Evolutionary conservation across 352 stramenopile genomes (phyloP).

Genomic region (Phytophthora tentaculata): DNA sequence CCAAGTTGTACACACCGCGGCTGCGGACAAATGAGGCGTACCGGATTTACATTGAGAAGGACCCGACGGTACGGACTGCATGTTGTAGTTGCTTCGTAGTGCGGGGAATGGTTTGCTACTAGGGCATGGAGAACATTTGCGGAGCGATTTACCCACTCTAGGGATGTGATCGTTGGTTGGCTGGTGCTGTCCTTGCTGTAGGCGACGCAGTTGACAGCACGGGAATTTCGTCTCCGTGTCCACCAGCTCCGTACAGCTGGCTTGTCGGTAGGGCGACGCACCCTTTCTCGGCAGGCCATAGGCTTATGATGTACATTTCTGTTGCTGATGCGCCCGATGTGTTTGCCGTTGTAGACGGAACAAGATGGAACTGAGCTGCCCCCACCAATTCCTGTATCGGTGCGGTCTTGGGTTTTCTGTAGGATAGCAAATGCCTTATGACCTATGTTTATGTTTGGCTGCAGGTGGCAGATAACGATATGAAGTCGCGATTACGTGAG

Average conservation of each 20-base stretch:
- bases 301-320: not conserved
- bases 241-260: constrained; percentile 37
- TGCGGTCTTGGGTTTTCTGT: constrained; percentile 10
- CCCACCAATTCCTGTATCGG: constrained; percentile 24
- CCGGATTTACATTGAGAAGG: constrained; percentile 86
- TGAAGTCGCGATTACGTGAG: constrained; percentile 63
- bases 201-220: constrained; percentile 43
- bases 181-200: constrained; percentile 41
- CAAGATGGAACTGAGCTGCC: constrained; percentile 27
- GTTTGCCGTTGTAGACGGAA: constrained; percentile 14
- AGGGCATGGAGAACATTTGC: constrained; percentile 24
- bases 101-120: constrained; percentile 9
- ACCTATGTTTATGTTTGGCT: constrained; percentile 2
- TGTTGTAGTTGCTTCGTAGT: constrained; percentile 3
- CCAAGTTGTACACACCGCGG: constrained; percentile 62
- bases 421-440: not conserved
- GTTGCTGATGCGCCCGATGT: constrained; percentile 11
- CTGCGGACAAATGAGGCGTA: constrained; percentile 79
- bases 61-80: constrained; percentile 50
- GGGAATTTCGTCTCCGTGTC: constrained; percentile 35
- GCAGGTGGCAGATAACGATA: constrained; percentile 45
- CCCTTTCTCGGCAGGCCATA: constrained; percentile 28
- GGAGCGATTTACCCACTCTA: constrained; percentile 35
- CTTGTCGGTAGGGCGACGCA: constrained; percentile 40
- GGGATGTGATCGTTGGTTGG: constrained; percentile 33